Evolutionary conservation across 768 basidiomycete genomes (phyloP).

Genomic region (Coprinopsis cinerea): DNA sequence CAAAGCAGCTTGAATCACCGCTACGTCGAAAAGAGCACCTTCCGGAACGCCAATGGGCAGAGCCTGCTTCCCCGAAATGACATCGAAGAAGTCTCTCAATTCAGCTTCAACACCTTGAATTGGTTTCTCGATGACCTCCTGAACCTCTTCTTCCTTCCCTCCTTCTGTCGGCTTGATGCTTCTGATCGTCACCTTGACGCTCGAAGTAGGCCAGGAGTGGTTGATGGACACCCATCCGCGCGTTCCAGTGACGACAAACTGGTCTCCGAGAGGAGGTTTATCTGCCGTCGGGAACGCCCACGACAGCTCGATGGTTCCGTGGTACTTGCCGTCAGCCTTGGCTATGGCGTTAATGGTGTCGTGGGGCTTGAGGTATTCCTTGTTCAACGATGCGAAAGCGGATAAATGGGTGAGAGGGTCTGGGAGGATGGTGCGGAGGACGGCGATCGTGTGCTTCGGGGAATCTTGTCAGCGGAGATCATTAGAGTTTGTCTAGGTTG

Average conservation of each 20-base stretch:
- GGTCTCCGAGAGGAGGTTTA: constrained; percentile 29
- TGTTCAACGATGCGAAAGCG: constrained; percentile 62
- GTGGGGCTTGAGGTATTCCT: constrained; percentile 66
- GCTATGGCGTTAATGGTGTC: constrained; percentile 68
- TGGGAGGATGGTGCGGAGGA: constrained; percentile 56
- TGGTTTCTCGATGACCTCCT: constrained; percentile 45
- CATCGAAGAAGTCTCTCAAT: constrained; percentile 53
- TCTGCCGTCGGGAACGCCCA: constrained; percentile 49
- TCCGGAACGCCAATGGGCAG: constrained; percentile 49
- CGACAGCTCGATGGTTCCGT: constrained; percentile 61
- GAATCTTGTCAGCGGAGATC: constrained; percentile 7
- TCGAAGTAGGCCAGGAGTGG: constrained; percentile 20
- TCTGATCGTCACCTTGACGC: constrained; percentile 36
- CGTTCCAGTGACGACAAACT: constrained; percentile 53
- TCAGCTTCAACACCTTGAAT: constrained; percentile 51
- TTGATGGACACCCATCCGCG: constrained; percentile 54
- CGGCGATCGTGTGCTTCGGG: constrained; percentile 58
- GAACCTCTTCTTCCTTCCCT: constrained; percentile 38
- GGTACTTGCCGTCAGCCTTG: constrained; percentile 42
- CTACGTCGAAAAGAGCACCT: constrained; percentile 67
- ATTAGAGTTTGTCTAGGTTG: constrained; percentile 1
- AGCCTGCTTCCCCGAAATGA: constrained; percentile 47
- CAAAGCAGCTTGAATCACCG: constrained; percentile 73
- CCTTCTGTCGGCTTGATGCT: constrained; percentile 28
- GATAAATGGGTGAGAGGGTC: constrained; percentile 48